A percentile compares a stretch with the other conserved stretches of the same genome.
Evolutionary conservation across 495 filamentous ascomycete species (phyloP).

Genomic region (Penicillium chermesinum): DNA sequence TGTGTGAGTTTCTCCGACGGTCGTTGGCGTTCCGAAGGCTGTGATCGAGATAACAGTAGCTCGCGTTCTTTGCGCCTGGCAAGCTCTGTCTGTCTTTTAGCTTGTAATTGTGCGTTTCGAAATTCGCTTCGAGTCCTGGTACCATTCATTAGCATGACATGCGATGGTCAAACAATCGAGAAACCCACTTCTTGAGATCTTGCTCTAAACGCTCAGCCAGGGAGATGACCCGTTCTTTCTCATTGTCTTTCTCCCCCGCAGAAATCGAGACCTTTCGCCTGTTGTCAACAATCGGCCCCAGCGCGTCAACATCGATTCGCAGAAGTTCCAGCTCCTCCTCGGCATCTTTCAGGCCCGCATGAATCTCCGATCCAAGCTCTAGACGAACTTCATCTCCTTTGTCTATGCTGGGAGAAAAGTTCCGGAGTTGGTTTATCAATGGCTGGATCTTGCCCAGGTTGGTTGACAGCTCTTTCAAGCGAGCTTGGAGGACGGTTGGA

Average conservation of each 20-base stretch:
- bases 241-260: constrained; percentile 47
- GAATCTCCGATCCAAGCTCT: constrained; percentile 81
- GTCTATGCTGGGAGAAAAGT: constrained; percentile 57
- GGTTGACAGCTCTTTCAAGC: constrained; percentile 63
- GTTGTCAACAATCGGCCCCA: constrained; percentile 41
- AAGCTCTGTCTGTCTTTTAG: constrained; percentile 67
- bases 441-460: constrained; percentile 61
- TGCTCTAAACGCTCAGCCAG: constrained; percentile 57
- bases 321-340: constrained; percentile 84
- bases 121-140: constrained; percentile 68
- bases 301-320: constrained; percentile 68
- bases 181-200: constrained; percentile 64
- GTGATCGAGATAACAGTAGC: constrained; percentile 58
- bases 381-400: constrained; percentile 59
- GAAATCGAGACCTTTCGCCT: constrained; percentile 26
- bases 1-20: constrained; percentile 51
- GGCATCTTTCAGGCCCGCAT: constrained; percentile 71
- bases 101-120: constrained; percentile 76
- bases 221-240: constrained; percentile 55
- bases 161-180: neutral
- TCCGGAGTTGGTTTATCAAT: constrained; percentile 70
- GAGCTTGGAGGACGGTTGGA: constrained; percentile 55
- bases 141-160: constrained; percentile 7
- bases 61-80: constrained; percentile 73
- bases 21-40: constrained; percentile 31